phyloP scores from a whole-genome alignment of 257 asterid genomes.

The Orobanche coerulescens region DNA sequence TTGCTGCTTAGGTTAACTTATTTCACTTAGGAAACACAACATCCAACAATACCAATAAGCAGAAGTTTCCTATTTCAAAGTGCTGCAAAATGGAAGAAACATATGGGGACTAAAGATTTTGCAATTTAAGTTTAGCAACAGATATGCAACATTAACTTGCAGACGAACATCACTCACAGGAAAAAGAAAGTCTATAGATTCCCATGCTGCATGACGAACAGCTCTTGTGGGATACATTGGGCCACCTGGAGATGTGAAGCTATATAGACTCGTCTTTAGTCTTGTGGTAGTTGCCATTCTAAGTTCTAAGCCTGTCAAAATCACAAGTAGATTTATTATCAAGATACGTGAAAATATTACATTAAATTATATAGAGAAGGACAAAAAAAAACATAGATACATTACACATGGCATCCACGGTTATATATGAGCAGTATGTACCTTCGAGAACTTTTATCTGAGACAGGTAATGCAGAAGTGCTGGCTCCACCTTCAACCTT shows the following conservation, averaged over 20 bases:
- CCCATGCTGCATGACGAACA: conserved; percentile 99
- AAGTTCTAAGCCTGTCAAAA: conserved; percentile 66
- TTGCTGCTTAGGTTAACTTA: neutral
- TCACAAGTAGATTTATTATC: neutral
- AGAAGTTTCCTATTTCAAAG: neutral
- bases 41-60: neutral
- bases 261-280: conserved; percentile 82
- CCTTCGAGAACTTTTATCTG: conserved; percentile 71
- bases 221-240: conserved; percentile 97
- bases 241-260: conserved; percentile 97
- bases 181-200: conserved; percentile 73
- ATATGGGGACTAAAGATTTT: neutral
- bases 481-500: conserved; percentile 95
- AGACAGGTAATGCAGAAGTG: conserved; percentile 83
- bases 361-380: neutral
- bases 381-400: neutral
- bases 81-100: neutral
- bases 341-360: neutral
- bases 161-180: conserved; percentile 55
- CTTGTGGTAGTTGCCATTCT: conserved; percentile 87
- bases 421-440: conserved; percentile 29
- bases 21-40: neutral
- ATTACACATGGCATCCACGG: neutral
- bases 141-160: neutral
- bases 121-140: conserved; percentile 3